Evolutionary conservation across 352 stramenopile species (phyloP).

Genomic region (Phytophthora melonis): DNA sequence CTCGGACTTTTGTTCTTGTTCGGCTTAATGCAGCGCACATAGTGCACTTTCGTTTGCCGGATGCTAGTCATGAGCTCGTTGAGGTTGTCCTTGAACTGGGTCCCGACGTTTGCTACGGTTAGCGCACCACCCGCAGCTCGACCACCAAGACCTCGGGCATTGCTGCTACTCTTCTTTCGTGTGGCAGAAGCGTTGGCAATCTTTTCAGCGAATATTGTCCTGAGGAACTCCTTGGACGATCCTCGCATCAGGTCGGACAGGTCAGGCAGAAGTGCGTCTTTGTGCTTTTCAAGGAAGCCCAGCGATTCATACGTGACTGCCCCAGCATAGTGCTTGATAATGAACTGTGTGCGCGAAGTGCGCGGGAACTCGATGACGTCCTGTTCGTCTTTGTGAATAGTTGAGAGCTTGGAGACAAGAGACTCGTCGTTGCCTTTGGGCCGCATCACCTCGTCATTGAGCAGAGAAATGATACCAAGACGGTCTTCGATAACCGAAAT

Average conservation of each 20-base stretch:
- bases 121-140: conserved; percentile 58
- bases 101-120: conserved; percentile 71
- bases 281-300: conserved; percentile 97
- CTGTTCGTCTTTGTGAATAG: conserved; percentile 81
- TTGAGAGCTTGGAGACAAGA: conserved; percentile 79
- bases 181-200: conserved; percentile 17
- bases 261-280: conserved; percentile 94
- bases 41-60: conserved; percentile 96
- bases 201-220: conserved; percentile 61
- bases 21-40: conserved; percentile 99
- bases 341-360: conserved; percentile 88
- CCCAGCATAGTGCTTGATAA: conserved; percentile 95
- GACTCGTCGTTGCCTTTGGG: conserved; percentile 89
- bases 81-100: conserved; percentile 92
- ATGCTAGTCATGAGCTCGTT: conserved; percentile 95
- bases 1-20: conserved; percentile 95
- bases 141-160: conserved; percentile 36
- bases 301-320: conserved; percentile 92
- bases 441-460: conserved; percentile 92
- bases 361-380: conserved; percentile 85
- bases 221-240: conserved; percentile 72
- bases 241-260: conserved; percentile 87
- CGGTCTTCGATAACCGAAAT: conserved; percentile 88
- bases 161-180: conserved; percentile 38
- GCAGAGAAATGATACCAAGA: conserved; percentile 90